Percentiles rank a stretch among this genome's conserved stretches.
Evolutionary conservation across 106 monocot genomes (phyloP).

Genomic region (Apostasia shenzhenica): DNA sequence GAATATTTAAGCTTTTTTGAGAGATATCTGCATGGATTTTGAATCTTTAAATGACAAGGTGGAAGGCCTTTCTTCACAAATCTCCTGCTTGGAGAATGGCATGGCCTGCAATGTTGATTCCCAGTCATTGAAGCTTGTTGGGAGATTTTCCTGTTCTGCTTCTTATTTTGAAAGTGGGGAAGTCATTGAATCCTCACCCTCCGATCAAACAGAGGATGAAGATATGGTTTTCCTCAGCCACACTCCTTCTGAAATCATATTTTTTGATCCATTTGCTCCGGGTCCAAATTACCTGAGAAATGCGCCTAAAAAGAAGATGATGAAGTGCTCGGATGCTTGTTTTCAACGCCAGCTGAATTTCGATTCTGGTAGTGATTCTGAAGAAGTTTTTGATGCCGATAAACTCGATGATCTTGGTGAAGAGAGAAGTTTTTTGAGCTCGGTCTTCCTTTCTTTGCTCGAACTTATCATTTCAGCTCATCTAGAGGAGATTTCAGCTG

Average conservation of each 20-base stretch:
- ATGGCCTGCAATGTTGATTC: not conserved
- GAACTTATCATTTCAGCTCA: constrained; percentile 33
- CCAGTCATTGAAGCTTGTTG: not conserved
- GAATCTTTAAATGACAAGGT: constrained; percentile 3
- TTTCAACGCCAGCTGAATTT: constrained; percentile 32
- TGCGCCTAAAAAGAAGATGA: constrained; percentile 59
- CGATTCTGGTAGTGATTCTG: constrained; percentile 16
- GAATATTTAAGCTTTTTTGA: not conserved
- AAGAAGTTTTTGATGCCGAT: not conserved
- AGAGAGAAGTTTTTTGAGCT: constrained; percentile 25
- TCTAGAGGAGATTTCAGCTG: constrained; percentile 10
- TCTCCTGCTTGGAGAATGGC: constrained; percentile 6
- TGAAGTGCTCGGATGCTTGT: constrained; percentile 6
- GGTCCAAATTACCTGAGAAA: constrained; percentile 37
- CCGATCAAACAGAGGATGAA: constrained; percentile 19
- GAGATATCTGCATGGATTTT: constrained; percentile 31
- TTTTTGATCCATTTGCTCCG: constrained; percentile 78
- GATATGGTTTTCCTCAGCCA: constrained; percentile 11
- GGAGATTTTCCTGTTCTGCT: constrained; percentile 1
- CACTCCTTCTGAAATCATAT: constrained; percentile 46
- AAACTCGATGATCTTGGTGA: constrained; percentile 14
- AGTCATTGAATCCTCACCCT: constrained; percentile 6
- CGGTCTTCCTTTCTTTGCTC: constrained; percentile 27
- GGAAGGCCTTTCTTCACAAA: not conserved
- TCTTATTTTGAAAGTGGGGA: not conserved